Evolutionary conservation across 2,329 filamentous ascomycete genomes (phyloP), one percentile per base, ranked within the genome.

Genomic region (Fusarium sp.): DNA sequence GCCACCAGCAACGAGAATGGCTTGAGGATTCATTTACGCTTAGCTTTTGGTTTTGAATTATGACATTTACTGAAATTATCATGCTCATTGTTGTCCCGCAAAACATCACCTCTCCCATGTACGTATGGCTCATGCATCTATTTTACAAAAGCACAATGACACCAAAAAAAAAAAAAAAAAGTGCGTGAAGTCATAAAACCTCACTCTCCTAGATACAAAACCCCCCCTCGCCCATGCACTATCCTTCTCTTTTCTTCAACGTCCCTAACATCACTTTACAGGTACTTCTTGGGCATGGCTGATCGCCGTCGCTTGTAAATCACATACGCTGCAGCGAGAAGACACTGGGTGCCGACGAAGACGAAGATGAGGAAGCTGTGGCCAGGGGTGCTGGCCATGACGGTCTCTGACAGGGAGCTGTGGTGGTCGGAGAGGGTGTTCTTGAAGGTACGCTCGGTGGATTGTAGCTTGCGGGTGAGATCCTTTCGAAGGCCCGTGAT

Each of bases 261-360:
- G 23, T 25, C 23, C 4, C 23, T 8, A 10, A 21, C 25, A 19
- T 6, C 27, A 35, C 35, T 71, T 80, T 80, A 97, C 73, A 97
- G 78, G 76, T 93, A 97, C 79, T 97, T 97, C 83, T 97, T 97
- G n/a, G 92, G 92, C 75, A 87, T 86, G 63, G 82, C 87, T 35
- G 85, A 82, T 77, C 89, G 86, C 71, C 89, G 88, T 68, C 87
- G 84, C 84, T 96, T 96, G 78, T 97, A 97, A 56, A 88, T 73
- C 33, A 92, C 75, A 72, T 93, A 97, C 1, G 82, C 84, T 3
- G 77, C 86, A 0, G 86, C 85, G 29, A 96, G 79, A 65, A 92
- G 73, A 44, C 91, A 72, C 77, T 97, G 93, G 62, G 91, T 86
- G 15, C 84, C 87, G 52, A 97, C 80, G 55, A 96, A 83, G 57